These are phyloP conservation scores for Pleurozium schreberi DNA, from an alignment of 225 moss, liverwort and hornwort species.

Conservation along the genomic window DNA sequence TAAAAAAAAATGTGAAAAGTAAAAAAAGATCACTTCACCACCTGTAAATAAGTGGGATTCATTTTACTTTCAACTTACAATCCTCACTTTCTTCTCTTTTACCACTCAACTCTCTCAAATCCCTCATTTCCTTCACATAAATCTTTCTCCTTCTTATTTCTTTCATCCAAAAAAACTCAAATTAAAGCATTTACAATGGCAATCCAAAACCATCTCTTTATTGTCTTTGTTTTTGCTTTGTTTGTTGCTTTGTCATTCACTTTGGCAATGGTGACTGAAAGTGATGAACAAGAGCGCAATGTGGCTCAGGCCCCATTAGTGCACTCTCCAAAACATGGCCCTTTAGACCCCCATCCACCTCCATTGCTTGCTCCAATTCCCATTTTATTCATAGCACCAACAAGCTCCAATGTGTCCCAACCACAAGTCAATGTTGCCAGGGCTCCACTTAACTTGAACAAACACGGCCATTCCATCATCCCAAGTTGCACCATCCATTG, in stretches of 20 bases:
- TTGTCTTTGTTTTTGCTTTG: not conserved
- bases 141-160: not conserved
- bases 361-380: not conserved
- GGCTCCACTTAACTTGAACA: not conserved
- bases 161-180: not conserved
- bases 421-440: not conserved
- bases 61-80: not conserved
- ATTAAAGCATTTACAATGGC: not conserved
- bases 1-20: not conserved
- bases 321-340: not conserved
- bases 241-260: not conserved
- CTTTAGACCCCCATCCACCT: not conserved
- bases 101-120: not conserved
- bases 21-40: not conserved
- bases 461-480: not conserved
- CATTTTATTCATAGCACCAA: fast-evolving
- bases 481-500: not conserved
- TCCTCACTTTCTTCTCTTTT: not conserved
- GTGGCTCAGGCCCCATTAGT: not conserved
- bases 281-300: not conserved
- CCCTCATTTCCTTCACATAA: not conserved
- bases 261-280: not conserved
- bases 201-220: not conserved
- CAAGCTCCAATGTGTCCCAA: not conserved
- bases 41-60: not conserved